These are phyloP conservation scores for Pterula multifida DNA, from an alignment of 1,284 basidiomycete genomes.

Conservation along the genomic window DNA sequence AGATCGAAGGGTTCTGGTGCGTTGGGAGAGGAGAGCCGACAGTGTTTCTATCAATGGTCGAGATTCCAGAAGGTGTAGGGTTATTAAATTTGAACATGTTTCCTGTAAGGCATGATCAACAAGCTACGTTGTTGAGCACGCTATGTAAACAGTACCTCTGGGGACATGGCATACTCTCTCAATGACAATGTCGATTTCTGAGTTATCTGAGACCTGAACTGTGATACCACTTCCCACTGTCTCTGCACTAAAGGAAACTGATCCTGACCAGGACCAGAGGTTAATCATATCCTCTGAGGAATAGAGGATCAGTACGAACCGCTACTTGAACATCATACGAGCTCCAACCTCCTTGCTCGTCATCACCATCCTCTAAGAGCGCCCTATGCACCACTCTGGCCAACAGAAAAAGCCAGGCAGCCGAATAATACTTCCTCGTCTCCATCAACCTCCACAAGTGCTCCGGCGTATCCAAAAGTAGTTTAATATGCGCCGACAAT, in stretches of 20 bases:
- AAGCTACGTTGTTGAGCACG: neutral
- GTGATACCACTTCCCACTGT: constrained; percentile 81
- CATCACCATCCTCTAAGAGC: constrained; percentile 43
- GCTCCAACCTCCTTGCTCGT: constrained; percentile 51
- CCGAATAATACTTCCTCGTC: constrained; percentile 63
- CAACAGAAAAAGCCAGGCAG: constrained; percentile 81
- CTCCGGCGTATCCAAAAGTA: constrained; percentile 81
- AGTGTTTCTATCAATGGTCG: constrained; percentile 65
- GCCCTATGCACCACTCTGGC: constrained; percentile 69
- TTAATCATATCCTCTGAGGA: constrained; percentile 21
- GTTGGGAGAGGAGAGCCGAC: constrained; percentile 57
- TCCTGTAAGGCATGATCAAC: constrained; percentile 29
- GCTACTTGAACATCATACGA: constrained; percentile 47
- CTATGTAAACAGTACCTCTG: constrained; percentile 29
- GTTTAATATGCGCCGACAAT: constrained; percentile 77
- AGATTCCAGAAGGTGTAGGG: constrained; percentile 77
- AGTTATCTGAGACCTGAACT: constrained; percentile 76
- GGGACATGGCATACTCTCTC: constrained; percentile 38
- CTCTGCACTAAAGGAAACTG: constrained; percentile 78
- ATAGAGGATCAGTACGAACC: neutral
- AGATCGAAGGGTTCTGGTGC: constrained; percentile 50
- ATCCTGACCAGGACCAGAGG: constrained; percentile 42
- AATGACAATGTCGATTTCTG: constrained; percentile 71
- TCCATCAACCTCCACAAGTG: constrained; percentile 80
- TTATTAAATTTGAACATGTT: constrained; percentile 63